phyloP scores from a whole-genome alignment of 139 green algal species.

The Zygnema circumcarinatum region DNA sequence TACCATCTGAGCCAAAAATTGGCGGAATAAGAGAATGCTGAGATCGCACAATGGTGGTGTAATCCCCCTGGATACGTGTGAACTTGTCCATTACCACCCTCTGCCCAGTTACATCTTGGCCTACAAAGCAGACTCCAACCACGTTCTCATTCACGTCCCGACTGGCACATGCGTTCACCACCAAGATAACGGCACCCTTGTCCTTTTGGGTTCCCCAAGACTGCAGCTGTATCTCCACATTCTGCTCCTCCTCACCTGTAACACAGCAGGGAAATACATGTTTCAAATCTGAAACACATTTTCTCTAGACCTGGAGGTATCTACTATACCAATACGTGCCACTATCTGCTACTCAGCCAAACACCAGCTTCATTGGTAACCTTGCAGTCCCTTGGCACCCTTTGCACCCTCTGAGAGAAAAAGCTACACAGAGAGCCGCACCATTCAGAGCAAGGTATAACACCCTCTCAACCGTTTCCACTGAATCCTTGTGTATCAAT shows the following conservation, averaged over 20 bases:
- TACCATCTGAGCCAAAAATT: conserved; percentile 61
- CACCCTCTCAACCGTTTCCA: conserved; percentile 48
- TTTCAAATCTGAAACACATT: no score
- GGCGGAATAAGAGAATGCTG: conserved; percentile 60
- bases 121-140: conserved; percentile 62
- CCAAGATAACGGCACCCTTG: conserved; percentile 49
- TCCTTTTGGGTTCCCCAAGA: conserved; percentile 36
- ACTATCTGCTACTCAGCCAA: no score
- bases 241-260: conserved; percentile 60
- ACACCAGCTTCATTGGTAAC: no score
- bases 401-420: no score
- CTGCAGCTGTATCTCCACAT: conserved; percentile 59
- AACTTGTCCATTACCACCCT: conserved; percentile 64
- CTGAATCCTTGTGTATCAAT: conserved; percentile 39
- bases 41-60: conserved; percentile 51
- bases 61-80: conserved; percentile 57
- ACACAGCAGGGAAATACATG: no score
- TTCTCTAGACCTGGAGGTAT: no score
- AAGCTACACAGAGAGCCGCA: not conserved
- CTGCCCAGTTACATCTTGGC: conserved; percentile 59
- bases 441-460: conserved; percentile 55
- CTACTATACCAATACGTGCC: no score
- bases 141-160: conserved; percentile 61
- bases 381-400: no score
- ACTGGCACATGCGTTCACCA: conserved; percentile 58